Conservation (phyloP, 768 basidiomycete species). For the Tulasnella sp. region DNA sequence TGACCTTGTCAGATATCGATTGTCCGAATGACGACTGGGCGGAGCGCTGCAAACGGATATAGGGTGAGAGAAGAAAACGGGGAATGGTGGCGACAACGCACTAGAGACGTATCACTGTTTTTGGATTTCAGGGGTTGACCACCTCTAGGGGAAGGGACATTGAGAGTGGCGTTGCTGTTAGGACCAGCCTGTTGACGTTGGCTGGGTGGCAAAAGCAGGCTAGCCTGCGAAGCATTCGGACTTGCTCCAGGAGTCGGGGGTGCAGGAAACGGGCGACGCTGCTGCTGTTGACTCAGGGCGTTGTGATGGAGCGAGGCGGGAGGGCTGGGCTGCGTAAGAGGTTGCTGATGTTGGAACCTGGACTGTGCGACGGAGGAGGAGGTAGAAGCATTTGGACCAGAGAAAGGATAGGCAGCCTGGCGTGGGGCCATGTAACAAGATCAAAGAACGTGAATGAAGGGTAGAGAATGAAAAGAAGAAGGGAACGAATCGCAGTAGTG, state of each 20-base stretch:
- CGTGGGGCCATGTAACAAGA: background rate
- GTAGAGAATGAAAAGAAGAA: background rate
- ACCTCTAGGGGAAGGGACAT: background rate
- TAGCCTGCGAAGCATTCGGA: background rate
- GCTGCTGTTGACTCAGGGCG: conserved; percentile 7
- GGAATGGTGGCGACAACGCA: too few species aligned
- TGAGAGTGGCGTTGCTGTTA: background rate
- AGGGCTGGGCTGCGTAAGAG: background rate
- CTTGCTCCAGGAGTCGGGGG: background rate
- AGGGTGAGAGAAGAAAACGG: too few species aligned
- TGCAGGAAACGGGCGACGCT: conserved; percentile 1
- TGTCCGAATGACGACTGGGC: background rate
- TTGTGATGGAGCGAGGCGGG: background rate
- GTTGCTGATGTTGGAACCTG: background rate
- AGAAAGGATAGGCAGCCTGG: conserved; percentile 6
- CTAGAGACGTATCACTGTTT: conserved; percentile 6
- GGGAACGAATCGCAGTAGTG: too few species aligned
- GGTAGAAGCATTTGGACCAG: conserved; percentile 1
- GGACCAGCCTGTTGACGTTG: background rate
- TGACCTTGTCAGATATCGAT: background rate
- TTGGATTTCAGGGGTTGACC: conserved; percentile 1
- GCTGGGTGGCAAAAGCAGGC: background rate
- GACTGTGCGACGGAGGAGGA: background rate
- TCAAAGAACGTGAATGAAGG: background rate
- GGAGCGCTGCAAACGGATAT: background rate